Evolutionary conservation across 2,329 filamentous ascomycete genomes (phyloP).

Genomic region (Geosmithia flava): DNA sequence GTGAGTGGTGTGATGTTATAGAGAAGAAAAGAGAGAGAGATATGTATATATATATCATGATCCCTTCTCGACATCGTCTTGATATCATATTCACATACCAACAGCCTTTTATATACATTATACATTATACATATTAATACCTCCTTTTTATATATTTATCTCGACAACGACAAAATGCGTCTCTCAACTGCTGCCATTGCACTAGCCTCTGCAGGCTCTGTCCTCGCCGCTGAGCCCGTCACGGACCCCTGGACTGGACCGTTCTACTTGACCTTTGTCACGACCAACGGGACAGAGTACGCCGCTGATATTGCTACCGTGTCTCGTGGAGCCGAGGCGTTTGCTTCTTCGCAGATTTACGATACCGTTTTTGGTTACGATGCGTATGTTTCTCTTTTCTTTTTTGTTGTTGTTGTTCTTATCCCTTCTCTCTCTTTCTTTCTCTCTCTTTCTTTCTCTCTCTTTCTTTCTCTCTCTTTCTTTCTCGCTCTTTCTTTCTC

Average conservation of each 20-base stretch:
- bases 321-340: not conserved
- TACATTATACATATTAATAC: not conserved
- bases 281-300: not conserved
- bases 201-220: not conserved
- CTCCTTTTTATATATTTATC: not conserved
- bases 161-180: not conserved
- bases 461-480: too few species aligned
- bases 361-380: not conserved
- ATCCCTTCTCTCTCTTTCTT: too few species aligned
- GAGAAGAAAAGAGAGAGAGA: too few species aligned
- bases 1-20: too few species aligned
- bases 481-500: too few species aligned
- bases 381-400: not conserved
- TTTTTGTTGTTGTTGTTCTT: not conserved
- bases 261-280: not conserved
- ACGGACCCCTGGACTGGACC: not conserved
- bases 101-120: too few species aligned
- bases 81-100: too few species aligned
- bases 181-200: not conserved
- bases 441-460: too few species aligned
- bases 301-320: not conserved
- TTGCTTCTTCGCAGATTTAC: too few species aligned
- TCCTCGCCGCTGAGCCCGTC: not conserved
- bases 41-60: too few species aligned
- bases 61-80: too few species aligned